Conservation (phyloP, 805 yeast species). For the Starmerella cellae region DNA sequence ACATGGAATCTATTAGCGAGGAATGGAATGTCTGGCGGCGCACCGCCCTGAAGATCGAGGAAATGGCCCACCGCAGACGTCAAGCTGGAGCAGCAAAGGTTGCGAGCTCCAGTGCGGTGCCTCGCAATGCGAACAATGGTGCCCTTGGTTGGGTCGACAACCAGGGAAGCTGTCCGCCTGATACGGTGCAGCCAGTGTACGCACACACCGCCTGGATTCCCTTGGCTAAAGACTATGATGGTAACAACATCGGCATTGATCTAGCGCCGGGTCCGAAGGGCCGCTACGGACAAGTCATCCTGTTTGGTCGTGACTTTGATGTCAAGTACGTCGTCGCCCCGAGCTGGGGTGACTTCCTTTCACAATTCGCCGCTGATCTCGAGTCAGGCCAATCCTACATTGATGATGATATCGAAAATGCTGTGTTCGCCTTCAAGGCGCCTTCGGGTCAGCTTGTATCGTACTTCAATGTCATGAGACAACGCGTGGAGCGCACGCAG, state of each 20-base stretch:
- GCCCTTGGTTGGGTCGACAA: conserved; percentile 29
- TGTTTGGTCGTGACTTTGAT: conserved; percentile 91
- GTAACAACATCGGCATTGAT: conserved; percentile 86
- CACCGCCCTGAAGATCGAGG: conserved; percentile 26
- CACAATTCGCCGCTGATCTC: conserved; percentile 72
- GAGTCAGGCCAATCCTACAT: conserved; percentile 72
- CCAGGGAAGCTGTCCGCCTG: conserved; percentile 67
- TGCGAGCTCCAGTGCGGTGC: background rate
- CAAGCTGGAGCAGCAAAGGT: background rate
- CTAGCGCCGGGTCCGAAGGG: conserved; percentile 71
- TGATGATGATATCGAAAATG: conserved; percentile 52
- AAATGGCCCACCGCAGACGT: conserved; percentile 5
- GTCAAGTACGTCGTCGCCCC: conserved; percentile 74
- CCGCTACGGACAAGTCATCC: conserved; percentile 76
- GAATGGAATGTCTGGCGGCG: conserved; percentile 77
- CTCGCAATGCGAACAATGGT: background rate
- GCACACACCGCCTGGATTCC: conserved; percentile 94
- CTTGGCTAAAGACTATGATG: conserved; percentile 70
- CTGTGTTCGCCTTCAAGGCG: conserved; percentile 32
- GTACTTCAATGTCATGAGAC: conserved; percentile 44
- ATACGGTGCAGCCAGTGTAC: conserved; percentile 56
- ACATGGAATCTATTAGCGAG: conserved; percentile 64
- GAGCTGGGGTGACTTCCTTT: conserved; percentile 78
- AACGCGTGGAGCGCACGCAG: conserved; percentile 29
- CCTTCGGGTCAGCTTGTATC: conserved; percentile 65